Evolutionary conservation across 2,329 filamentous ascomycete species (phyloP).

Genomic region (Microsporum audouinii): DNA sequence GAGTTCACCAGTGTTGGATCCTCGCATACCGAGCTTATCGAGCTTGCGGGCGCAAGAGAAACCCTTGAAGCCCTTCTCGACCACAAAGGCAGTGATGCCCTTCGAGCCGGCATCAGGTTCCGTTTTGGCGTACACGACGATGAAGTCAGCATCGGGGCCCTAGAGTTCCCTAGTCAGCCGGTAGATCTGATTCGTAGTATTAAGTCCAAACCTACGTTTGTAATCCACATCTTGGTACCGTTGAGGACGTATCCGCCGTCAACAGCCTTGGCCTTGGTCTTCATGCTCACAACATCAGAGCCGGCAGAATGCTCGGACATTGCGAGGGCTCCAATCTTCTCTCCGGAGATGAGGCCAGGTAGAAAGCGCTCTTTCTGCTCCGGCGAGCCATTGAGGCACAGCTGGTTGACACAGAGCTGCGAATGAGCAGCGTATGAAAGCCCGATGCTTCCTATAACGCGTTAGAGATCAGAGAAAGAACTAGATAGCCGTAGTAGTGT

Average conservation of each 20-base stretch:
- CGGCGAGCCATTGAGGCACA: slow-evolving; percentile 72
- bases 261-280: slow-evolving; percentile 65
- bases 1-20: slow-evolving; percentile 89
- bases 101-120: slow-evolving; percentile 67
- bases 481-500: not conserved
- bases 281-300: slow-evolving; percentile 93
- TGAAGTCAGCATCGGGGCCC: slow-evolving; percentile 78
- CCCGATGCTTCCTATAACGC: slow-evolving; percentile 46
- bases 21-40: slow-evolving; percentile 97
- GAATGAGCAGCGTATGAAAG: slow-evolving; percentile 93
- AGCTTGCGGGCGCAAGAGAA: slow-evolving; percentile 84
- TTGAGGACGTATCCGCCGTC: slow-evolving; percentile 79
- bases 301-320: slow-evolving; percentile 92
- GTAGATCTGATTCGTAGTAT: not conserved
- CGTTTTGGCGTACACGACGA: slow-evolving; percentile 97
- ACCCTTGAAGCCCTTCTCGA: slow-evolving; percentile 57
- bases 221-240: slow-evolving; percentile 99
- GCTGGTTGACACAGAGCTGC: slow-evolving; percentile 91
- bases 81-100: slow-evolving; percentile 90
- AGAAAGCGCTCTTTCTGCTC: slow-evolving; percentile 74
- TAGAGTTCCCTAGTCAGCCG: slow-evolving; percentile 10
- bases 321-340: slow-evolving; percentile 73
- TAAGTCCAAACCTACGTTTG: slow-evolving; percentile 50
- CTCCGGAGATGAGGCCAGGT: slow-evolving; percentile 68
- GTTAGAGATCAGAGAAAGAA: not conserved